Evolutionary conservation across 1,284 basidiomycete species (phyloP).

Genomic region (Stygiomarasmius scandens): DNA sequence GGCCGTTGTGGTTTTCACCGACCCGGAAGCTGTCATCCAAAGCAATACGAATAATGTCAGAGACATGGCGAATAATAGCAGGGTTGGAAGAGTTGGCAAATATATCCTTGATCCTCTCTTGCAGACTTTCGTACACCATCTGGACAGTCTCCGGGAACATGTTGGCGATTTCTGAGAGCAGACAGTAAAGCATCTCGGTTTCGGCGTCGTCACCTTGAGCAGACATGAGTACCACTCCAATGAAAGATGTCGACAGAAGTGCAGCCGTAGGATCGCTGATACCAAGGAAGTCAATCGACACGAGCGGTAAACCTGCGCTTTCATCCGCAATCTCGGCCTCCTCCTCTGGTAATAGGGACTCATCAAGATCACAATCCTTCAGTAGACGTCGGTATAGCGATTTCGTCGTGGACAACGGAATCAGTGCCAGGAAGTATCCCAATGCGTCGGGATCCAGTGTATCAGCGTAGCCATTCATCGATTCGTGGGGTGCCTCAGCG

Average conservation of each 20-base stretch:
- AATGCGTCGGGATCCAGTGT: conserved; percentile 62
- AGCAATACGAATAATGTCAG: conserved; percentile 73
- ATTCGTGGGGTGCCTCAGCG: conserved; percentile 9
- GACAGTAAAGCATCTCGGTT: conserved; percentile 76
- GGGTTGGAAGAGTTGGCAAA: conserved; percentile 77
- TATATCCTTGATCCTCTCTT: conserved; percentile 78
- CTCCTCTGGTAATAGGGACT: conserved; percentile 46
- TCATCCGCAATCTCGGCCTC: conserved; percentile 40
- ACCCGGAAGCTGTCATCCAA: conserved; percentile 44
- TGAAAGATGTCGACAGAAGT: conserved; percentile 75
- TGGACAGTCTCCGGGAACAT: conserved; percentile 76
- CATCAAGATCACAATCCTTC: conserved; percentile 60
- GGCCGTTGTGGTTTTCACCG: not conserved
- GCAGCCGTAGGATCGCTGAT: conserved; percentile 69
- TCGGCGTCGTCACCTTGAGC: conserved; percentile 83
- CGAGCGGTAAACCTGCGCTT: conserved; percentile 50
- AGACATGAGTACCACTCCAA: conserved; percentile 76
- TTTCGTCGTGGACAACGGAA: conserved; percentile 68
- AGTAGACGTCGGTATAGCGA: conserved; percentile 62
- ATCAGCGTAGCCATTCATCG: conserved; percentile 38
- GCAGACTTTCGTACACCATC: conserved; percentile 75
- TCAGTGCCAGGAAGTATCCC: conserved; percentile 81
- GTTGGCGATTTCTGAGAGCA: conserved; percentile 76
- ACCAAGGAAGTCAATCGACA: conserved; percentile 65
- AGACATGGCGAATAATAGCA: conserved; percentile 70